A percentile compares a stretch with the other conserved stretches of the same genome.
phyloP scores from a whole-genome alignment of 768 basidiomycete genomes.

The Lactifluus subvellereus region DNA sequence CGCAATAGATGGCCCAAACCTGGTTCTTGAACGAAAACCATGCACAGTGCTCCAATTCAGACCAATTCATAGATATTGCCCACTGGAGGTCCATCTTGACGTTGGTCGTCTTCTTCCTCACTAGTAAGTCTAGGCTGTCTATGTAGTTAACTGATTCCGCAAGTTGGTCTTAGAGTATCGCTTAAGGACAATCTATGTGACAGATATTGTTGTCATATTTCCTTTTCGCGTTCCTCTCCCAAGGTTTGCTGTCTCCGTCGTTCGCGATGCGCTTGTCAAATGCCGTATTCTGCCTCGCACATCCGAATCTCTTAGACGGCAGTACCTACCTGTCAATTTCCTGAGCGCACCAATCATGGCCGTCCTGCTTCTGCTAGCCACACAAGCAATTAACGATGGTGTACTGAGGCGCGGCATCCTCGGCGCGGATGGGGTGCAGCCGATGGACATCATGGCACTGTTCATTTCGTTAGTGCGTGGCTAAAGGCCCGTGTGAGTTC shows the following conservation, averaged over 20 bases:
- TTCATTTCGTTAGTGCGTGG: conserved; percentile 71
- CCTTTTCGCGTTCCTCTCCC: conserved; percentile 23
- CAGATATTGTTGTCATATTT: conserved; percentile 24
- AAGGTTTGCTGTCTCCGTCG: not conserved
- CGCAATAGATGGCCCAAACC: not conserved
- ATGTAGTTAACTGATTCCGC: not conserved
- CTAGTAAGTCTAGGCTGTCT: not conserved
- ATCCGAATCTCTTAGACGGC: not conserved
- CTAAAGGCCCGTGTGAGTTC: not conserved
- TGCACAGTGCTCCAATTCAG: not conserved
- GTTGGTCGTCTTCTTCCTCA: conserved; percentile 14
- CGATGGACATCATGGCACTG: conserved; percentile 88
- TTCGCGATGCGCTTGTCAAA: conserved; percentile 9
- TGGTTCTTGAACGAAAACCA: not conserved
- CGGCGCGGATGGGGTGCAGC: conserved; percentile 71
- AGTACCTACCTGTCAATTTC: conserved; percentile 30
- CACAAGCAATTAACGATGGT: conserved; percentile 28
- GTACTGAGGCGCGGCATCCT: conserved; percentile 75
- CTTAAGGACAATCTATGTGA: not conserved
- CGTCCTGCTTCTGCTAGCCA: conserved; percentile 30
- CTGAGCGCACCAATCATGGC: conserved; percentile 31
- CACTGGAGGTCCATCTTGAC: conserved; percentile 17
- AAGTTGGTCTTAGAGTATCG: not conserved
- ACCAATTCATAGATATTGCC: not conserved
- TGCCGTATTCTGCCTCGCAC: conserved; percentile 13